phyloP scores from a whole-genome alignment of 371 early-diverging fungal genomes.

The Syncephalis plumigaleata region DNA sequence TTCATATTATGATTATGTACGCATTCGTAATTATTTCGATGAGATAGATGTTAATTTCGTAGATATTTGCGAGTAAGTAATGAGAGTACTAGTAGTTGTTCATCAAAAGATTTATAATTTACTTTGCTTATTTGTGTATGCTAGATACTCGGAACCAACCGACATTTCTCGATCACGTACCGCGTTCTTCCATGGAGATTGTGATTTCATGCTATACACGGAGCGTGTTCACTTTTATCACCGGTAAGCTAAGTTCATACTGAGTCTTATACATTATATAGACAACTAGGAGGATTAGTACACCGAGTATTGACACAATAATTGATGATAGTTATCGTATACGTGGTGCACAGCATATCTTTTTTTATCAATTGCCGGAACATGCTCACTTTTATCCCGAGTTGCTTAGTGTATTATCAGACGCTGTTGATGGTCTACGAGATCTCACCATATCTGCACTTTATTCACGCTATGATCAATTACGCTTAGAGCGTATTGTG shows the following conservation, averaged over 20 bases:
- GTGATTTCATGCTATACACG: slow-evolving; percentile 61
- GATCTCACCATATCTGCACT: slow-evolving; percentile 44
- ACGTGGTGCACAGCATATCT: slow-evolving; percentile 64
- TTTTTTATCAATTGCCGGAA: slow-evolving; percentile 84
- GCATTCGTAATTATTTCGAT: slow-evolving; percentile 70
- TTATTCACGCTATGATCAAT: slow-evolving; percentile 67
- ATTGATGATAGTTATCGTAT: slow-evolving; percentile 40
- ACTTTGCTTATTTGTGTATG: slow-evolving; percentile 1
- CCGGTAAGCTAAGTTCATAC: slow-evolving; percentile 18
- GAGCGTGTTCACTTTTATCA: slow-evolving; percentile 93
- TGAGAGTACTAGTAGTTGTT: background rate
- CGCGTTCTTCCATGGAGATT: slow-evolving; percentile 63
- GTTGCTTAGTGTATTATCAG: slow-evolving; percentile 41
- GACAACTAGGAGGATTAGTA: no score
- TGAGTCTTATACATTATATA: no score
- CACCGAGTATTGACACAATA: no score
- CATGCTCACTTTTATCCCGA: slow-evolving; percentile 80
- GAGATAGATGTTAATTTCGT: slow-evolving; percentile 56
- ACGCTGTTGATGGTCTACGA: slow-evolving; percentile 19
- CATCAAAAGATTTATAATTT: no score
- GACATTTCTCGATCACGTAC: slow-evolving; percentile 63
- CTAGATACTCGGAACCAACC: slow-evolving; percentile 37
- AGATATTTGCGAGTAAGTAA: slow-evolving; percentile 55
- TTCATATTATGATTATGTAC: slow-evolving; percentile 93
- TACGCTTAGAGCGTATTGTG: slow-evolving; percentile 77